phyloP scores from a whole-genome alignment of 192 early-diverging fungal genomes.

The Coemansia aciculifera region DNA sequence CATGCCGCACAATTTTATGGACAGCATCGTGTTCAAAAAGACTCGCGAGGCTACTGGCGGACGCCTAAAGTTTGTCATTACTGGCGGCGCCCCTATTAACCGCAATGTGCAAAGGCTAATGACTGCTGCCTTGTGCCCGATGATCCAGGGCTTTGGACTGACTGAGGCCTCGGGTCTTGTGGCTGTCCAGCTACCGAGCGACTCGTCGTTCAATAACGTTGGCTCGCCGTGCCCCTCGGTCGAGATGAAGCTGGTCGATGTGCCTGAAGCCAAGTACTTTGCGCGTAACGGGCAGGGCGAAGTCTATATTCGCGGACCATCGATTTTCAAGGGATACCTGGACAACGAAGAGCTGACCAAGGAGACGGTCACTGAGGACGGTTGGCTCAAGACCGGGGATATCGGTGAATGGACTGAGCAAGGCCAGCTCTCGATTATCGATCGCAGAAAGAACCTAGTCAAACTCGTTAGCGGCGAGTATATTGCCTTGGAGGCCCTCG shows the following conservation, averaged over 20 bases:
- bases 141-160: conserved; percentile 87
- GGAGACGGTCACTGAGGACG: conserved; percentile 77
- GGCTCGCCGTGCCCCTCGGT: conserved; percentile 74
- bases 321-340: conserved; percentile 81
- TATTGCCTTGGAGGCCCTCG: conserved; percentile 93
- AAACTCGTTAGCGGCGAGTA: conserved; percentile 90
- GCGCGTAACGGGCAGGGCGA: conserved; percentile 77
- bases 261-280: conserved; percentile 68
- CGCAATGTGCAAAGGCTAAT: conserved; percentile 85
- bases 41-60: conserved; percentile 88
- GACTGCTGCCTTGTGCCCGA: conserved; percentile 70
- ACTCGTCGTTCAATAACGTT: conserved; percentile 63
- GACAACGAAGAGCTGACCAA: conserved; percentile 75
- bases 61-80: conserved; percentile 76
- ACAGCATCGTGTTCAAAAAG: conserved; percentile 82
- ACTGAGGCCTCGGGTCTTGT: conserved; percentile 79
- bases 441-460: conserved; percentile 95
- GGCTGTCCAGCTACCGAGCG: conserved; percentile 63
- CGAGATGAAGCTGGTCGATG: conserved; percentile 85
- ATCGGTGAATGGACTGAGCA: conserved; percentile 86
- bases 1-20: conserved; percentile 69
- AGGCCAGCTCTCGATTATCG: conserved; percentile 86
- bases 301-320: conserved; percentile 80
- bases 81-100: conserved; percentile 90
- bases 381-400: conserved; percentile 91